A percentile compares a stretch with the other conserved stretches of the same genome.
phyloP scores from a whole-genome alignment of 257 asterid species.

The Agastache rugosa region DNA sequence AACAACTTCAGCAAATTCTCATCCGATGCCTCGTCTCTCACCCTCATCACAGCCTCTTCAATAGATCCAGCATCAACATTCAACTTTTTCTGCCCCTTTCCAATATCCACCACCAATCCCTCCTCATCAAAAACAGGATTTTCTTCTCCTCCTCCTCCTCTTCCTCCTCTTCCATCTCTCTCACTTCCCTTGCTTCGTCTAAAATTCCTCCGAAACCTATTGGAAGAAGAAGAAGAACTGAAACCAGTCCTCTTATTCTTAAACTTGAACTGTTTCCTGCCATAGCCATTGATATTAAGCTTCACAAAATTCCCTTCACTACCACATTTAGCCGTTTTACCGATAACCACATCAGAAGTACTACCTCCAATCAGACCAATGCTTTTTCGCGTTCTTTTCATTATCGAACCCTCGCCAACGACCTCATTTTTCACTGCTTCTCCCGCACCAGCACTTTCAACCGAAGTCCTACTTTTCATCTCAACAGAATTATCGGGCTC shows the following conservation, averaged over 20 bases:
- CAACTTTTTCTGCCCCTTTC: slow-evolving; percentile 41
- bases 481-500: slow-evolving; percentile 54
- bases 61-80: slow-evolving; percentile 45
- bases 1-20: slow-evolving; percentile 74
- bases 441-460: slow-evolving; percentile 29
- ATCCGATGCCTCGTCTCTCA: slow-evolving; percentile 67
- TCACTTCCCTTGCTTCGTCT: slow-evolving; percentile 45
- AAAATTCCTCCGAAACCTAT: slow-evolving; percentile 48
- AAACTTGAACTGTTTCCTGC: slow-evolving; percentile 69
- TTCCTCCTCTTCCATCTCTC: slow-evolving; percentile 50
- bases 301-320: slow-evolving; percentile 92
- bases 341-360: slow-evolving; percentile 37
- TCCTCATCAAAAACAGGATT: slow-evolving; percentile 59
- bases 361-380: slow-evolving; percentile 60
- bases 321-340: slow-evolving; percentile 57
- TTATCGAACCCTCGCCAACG: slow-evolving; percentile 23
- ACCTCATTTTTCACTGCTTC: slow-evolving; percentile 32
- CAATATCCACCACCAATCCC: slow-evolving; percentile 54
- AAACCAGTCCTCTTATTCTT: slow-evolving; percentile 54
- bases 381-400: slow-evolving; percentile 47
- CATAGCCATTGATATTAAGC: slow-evolving; percentile 91
- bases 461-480: slow-evolving; percentile 31
- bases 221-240: slow-evolving; percentile 55
- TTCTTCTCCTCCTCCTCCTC: slow-evolving; percentile 34
- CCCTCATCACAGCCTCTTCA: slow-evolving; percentile 74